These are phyloP conservation scores for Cercospora zeae-maydis DNA, from an alignment of 2,329 filamentous ascomycete species.

Conservation along the genomic window DNA sequence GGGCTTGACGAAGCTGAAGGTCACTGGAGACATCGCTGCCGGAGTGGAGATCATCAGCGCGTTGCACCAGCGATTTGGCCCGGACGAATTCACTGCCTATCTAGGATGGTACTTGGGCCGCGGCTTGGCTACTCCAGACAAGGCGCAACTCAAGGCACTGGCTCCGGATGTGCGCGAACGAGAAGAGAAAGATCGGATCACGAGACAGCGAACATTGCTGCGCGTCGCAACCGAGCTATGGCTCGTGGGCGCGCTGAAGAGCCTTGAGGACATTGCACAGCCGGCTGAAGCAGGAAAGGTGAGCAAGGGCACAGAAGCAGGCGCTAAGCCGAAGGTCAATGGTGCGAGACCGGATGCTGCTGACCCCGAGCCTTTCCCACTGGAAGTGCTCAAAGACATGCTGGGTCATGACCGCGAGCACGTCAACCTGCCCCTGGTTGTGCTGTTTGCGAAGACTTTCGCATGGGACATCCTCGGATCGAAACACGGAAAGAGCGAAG, in stretches of 20 bases:
- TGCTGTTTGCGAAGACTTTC: constrained; percentile 94
- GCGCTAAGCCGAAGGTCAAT: constrained; percentile 62
- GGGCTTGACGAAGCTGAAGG: constrained; percentile 86
- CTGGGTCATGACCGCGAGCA: constrained; percentile 92
- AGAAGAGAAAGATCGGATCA: constrained; percentile 90
- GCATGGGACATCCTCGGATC: constrained; percentile 92
- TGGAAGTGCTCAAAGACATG: constrained; percentile 96
- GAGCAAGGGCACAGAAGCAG: constrained; percentile 51
- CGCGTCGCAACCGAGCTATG: constrained; percentile 93
- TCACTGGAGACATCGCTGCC: constrained; percentile 83
- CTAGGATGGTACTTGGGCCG: constrained; percentile 90
- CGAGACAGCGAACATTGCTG: constrained; percentile 78
- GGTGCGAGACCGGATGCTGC: constrained; percentile 55
- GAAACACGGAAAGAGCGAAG: constrained; percentile 65
- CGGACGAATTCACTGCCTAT: constrained; percentile 83
- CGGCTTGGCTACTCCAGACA: constrained; percentile 87
- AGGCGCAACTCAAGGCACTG: constrained; percentile 73
- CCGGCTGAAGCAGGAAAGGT: constrained; percentile 61
- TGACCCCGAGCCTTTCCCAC: constrained; percentile 83
- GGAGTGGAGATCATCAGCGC: constrained; percentile 91
- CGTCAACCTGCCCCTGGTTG: constrained; percentile 81
- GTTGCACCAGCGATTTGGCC: constrained; percentile 92
- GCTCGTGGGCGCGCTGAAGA: constrained; percentile 84
- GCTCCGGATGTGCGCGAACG: constrained; percentile 80
- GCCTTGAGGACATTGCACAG: constrained; percentile 65